Evolutionary conservation across 2,329 filamentous ascomycete genomes (phyloP), one percentile per base, ranked within the genome.

Genomic region (Aspergillus piperis): DNA sequence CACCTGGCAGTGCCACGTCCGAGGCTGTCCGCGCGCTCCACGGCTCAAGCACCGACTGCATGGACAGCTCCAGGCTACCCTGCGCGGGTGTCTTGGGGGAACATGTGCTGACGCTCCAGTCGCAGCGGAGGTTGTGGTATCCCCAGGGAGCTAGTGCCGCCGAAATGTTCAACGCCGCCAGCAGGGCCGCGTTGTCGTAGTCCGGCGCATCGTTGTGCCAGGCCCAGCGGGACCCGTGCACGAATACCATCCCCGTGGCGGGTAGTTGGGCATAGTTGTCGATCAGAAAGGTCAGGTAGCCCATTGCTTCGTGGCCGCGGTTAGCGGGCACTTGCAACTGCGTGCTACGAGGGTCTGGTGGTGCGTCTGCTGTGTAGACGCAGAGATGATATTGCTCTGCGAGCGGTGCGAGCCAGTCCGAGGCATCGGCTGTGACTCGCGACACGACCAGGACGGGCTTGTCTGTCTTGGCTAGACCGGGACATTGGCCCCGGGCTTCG

Each of bases 91-190:
- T 68, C 2, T 69, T 68, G 0, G 70, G 42, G 1, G 69, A 64
- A 60, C 79, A 79, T 0, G 77, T 79, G 52, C 80, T 80, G 1
- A 74, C 73, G 41, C 77, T 80, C 81, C 81, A 83, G 65, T 83
- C 80, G 61, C 81, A 83, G 47, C 80, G 77, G 27, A 83, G 70
- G 59, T 83, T 83, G 57, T 81, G 76, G 64, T 83, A 83, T 0
- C 81, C 81, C 1, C 64, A 61, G 0, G 68, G 67, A 8, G 68
- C 63, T 1, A 82, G 68, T 1, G 81, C 81, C 0, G 70, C 58
- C 0, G 72, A 62, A 0, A 81, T 56, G 62, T 82, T 74, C 11
- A 83, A 71, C 1, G 62, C 58, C 0, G 64, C 60, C 1, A 83
- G 74, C 0, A 81, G 66, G 3, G 71, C 73, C 0, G 69, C 69